Conservation (phyloP, 805 yeast species). For the Barnettozyma wickerhamii region DNA sequence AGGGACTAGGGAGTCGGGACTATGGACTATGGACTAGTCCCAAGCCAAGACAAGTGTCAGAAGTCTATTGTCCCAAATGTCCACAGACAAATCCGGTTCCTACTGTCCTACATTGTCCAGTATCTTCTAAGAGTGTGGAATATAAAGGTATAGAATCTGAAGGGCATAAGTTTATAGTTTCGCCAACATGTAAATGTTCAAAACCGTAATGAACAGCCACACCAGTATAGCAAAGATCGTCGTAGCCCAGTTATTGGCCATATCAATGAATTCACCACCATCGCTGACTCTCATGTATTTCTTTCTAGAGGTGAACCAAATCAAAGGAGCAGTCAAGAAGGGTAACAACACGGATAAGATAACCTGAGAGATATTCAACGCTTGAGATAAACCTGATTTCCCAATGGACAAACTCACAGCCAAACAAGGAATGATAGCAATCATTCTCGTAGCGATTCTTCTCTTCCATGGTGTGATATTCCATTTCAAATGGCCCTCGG, state of each 20-base stretch:
- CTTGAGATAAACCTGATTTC: constrained; percentile 60
- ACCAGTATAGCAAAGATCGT: constrained; percentile 47
- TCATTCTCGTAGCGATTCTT: constrained; percentile 68
- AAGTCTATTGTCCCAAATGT: too few relatives aligned
- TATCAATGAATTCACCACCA: constrained; percentile 31
- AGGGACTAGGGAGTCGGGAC: too few relatives aligned
- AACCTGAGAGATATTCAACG: constrained; percentile 84
- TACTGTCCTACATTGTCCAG: too few relatives aligned
- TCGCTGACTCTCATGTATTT: constrained; percentile 56
- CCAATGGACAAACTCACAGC: constrained; percentile 70
- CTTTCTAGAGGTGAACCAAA: constrained; percentile 72
- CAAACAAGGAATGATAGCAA: constrained; percentile 80
- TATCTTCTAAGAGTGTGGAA: too few relatives aligned
- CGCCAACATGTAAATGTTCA: constrained; percentile 63
- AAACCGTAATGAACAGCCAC: constrained; percentile 68
- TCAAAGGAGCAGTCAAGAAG: constrained; percentile 77
- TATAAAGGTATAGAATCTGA: too few relatives aligned
- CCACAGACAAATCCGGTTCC: too few relatives aligned
- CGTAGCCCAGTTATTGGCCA: constrained; percentile 60
- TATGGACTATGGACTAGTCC: too few relatives aligned
- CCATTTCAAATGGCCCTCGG: constrained; percentile 90
- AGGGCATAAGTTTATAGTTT: constrained; percentile 27
- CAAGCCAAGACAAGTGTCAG: too few relatives aligned
- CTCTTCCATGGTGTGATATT: constrained; percentile 74
- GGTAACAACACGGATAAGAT: constrained; percentile 79